phyloP scores from a whole-genome alignment of 805 yeast genomes.

The Candida dajiaensis region DNA sequence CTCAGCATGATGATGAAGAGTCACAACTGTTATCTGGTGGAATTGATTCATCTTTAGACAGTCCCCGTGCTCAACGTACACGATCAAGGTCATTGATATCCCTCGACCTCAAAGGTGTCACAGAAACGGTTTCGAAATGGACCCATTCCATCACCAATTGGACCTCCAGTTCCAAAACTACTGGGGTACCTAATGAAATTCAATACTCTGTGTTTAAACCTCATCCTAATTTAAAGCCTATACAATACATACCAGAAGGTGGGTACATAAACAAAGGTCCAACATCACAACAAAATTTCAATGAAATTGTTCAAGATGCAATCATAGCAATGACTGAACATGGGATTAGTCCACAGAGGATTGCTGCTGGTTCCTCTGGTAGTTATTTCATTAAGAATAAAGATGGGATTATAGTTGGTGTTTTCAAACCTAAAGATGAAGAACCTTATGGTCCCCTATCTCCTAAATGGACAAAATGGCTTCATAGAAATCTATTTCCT shows the following conservation, averaged over 20 bases:
- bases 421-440: constrained; percentile 75
- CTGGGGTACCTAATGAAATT: constrained; percentile 34
- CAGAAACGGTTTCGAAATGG: constrained; percentile 23
- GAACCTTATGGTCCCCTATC: constrained; percentile 76
- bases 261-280: constrained; percentile 26
- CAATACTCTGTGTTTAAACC: constrained; percentile 52
- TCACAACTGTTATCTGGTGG: neutral
- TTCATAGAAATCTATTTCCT: constrained; percentile 68
- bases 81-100: constrained; percentile 21
- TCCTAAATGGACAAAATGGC: constrained; percentile 79
- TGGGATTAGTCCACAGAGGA: constrained; percentile 44
- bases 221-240: constrained; percentile 25
- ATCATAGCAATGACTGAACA: constrained; percentile 38
- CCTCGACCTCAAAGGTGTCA: constrained; percentile 16
- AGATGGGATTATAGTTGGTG: constrained; percentile 39
- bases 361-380: constrained; percentile 65
- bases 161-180: constrained; percentile 16
- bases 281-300: constrained; percentile 27
- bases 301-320: constrained; percentile 36
- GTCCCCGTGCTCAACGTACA: neutral
- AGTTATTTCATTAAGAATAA: constrained; percentile 51
- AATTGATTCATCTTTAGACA: neutral
- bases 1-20: constrained; percentile 6
- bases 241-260: constrained; percentile 23
- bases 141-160: constrained; percentile 23